Evolutionary conservation across 495 filamentous ascomycete genomes (phyloP).

Genomic region (Evernia prunastri): DNA sequence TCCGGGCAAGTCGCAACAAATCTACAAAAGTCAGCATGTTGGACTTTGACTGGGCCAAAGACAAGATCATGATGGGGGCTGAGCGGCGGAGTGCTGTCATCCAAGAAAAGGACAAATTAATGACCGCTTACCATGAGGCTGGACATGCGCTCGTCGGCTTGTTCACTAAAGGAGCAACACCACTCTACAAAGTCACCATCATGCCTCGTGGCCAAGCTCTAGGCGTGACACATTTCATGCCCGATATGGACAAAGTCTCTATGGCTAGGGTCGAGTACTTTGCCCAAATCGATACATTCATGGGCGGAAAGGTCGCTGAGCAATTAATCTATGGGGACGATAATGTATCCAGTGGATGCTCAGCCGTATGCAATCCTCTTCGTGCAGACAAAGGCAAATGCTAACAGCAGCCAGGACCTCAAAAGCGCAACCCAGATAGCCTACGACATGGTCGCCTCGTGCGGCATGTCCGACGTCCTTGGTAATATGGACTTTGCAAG

Average conservation of each 20-base stretch:
- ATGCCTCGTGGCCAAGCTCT: slow-evolving; percentile 81
- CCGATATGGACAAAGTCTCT: slow-evolving; percentile 85
- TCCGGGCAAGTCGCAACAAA: slow-evolving; percentile 80
- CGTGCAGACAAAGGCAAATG: slow-evolving; percentile 23
- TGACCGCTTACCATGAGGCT: slow-evolving; percentile 96
- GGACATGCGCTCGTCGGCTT: slow-evolving; percentile 88
- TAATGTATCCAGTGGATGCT: slow-evolving; percentile 77
- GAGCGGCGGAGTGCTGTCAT: slow-evolving; percentile 85
- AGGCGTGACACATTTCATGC: slow-evolving; percentile 76
- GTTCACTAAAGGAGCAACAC: slow-evolving; percentile 63
- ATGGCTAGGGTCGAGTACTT: slow-evolving; percentile 58
- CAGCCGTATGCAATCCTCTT: slow-evolving; percentile 48
- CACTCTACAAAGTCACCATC: slow-evolving; percentile 93
- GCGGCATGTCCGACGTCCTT: slow-evolving; percentile 82
- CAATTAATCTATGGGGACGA: slow-evolving; percentile 85
- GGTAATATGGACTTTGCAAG: slow-evolving; percentile 81
- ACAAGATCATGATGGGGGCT: slow-evolving; percentile 96
- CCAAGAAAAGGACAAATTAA: slow-evolving; percentile 72
- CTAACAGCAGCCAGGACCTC: slow-evolving; percentile 56
- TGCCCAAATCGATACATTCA: slow-evolving; percentile 69
- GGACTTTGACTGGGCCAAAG: slow-evolving; percentile 96
- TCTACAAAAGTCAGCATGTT: slow-evolving; percentile 60
- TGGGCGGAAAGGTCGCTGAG: slow-evolving; percentile 93
- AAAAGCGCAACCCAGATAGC: slow-evolving; percentile 70
- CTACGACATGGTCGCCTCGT: slow-evolving; percentile 74